phyloP scores from a whole-genome alignment of 257 asterid species.

The Marsdenia floribunda region DNA sequence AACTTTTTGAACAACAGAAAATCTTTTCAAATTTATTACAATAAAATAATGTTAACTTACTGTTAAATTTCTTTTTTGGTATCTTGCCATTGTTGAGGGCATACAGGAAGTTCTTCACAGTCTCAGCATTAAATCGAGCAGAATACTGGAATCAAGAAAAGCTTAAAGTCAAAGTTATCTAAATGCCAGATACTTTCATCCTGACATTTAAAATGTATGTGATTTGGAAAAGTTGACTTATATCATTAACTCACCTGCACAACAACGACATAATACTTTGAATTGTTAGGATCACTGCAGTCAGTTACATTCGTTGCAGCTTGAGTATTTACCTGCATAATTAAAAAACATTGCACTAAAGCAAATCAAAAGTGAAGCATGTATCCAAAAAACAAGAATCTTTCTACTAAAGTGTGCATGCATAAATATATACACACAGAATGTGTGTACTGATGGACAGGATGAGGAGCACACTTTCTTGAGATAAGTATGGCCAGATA shows the following conservation, averaged over 20 bases:
- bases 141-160: slow-evolving; percentile 50
- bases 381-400: neutral
- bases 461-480: neutral
- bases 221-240: neutral
- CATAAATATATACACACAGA: neutral
- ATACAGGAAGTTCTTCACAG: slow-evolving; percentile 74
- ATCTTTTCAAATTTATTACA: neutral
- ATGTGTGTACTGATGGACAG: neutral
- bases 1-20: neutral
- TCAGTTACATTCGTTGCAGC: slow-evolving; percentile 74
- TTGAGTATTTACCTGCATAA: slow-evolving; percentile 75
- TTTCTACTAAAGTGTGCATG: neutral
- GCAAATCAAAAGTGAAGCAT: neutral
- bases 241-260: slow-evolving; percentile 55
- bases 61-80: slow-evolving; percentile 77
- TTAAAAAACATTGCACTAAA: slow-evolving; percentile 10
- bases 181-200: neutral
- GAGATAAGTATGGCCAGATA: neutral
- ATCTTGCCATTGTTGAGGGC: slow-evolving; percentile 72
- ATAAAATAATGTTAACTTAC: slow-evolving; percentile 38
- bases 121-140: slow-evolving; percentile 87
- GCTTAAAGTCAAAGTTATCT: slow-evolving; percentile 5
- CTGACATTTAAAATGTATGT: neutral
- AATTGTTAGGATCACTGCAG: slow-evolving; percentile 67
- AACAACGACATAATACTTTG: slow-evolving; percentile 81